A percentile compares a stretch with the other conserved stretches of the same genome.
Evolutionary conservation across 768 basidiomycete genomes (phyloP).

Genomic region (Grammothele lineata): DNA sequence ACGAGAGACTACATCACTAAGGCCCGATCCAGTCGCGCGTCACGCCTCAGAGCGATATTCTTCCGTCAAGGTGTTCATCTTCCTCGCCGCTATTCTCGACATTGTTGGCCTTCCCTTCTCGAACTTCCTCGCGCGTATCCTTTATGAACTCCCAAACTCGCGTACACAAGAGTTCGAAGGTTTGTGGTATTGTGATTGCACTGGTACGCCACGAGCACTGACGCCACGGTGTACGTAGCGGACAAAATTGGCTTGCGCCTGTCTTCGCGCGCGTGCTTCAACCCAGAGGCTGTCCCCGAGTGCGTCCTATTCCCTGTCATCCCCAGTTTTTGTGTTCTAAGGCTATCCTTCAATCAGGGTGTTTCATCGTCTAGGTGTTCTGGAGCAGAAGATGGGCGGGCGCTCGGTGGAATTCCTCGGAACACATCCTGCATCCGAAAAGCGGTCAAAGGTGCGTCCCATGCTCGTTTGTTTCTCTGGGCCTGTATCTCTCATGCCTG

Average conservation of each 20-base stretch:
- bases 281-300: constrained; percentile 75
- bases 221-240: constrained; percentile 54
- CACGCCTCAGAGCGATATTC: constrained; percentile 50
- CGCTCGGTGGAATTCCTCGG: constrained; percentile 54
- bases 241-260: constrained; percentile 82
- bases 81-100: constrained; percentile 39
- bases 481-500: background rate
- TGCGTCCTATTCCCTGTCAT: too few relatives aligned
- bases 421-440: constrained; percentile 77
- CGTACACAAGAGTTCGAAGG: constrained; percentile 81
- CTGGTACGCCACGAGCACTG: background rate
- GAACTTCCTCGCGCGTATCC: constrained; percentile 39
- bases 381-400: constrained; percentile 41
- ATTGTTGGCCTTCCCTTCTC: constrained; percentile 52
- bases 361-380: constrained; percentile 59
- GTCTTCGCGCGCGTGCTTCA: constrained; percentile 81
- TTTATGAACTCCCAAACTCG: constrained; percentile 79
- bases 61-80: constrained; percentile 36
- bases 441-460: constrained; percentile 61
- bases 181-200: constrained; percentile 26
- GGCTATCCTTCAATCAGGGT: too few relatives aligned
- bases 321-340: too few relatives aligned
- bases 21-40: constrained; percentile 22
- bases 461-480: background rate
- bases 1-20: too few relatives aligned